phyloP scores from a whole-genome alignment of 345 rosid genomes.

The Linum lewisii region DNA sequence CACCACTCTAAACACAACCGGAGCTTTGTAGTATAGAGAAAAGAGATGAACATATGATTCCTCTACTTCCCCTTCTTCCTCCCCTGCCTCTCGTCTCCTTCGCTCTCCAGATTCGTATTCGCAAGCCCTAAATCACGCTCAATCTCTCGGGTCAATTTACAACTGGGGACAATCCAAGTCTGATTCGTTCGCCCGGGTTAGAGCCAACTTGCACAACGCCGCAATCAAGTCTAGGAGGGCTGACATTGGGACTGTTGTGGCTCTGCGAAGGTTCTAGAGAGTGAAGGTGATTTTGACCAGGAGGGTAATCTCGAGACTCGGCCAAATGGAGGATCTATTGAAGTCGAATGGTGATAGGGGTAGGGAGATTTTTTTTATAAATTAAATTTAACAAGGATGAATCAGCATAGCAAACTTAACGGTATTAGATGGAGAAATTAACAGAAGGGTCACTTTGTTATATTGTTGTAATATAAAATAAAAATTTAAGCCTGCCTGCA shows the following conservation, averaged over 20 bases:
- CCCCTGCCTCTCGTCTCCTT: constrained; percentile 19
- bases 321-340: constrained; percentile 29
- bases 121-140: constrained; percentile 20
- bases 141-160: neutral
- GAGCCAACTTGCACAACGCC: constrained; percentile 34
- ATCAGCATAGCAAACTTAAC: no score
- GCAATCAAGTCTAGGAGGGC: constrained; percentile 83
- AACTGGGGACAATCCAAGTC: constrained; percentile 12
- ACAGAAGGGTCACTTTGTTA: no score
- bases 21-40: no score
- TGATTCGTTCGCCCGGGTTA: constrained; percentile 19
- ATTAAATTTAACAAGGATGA: no score
- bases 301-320: constrained; percentile 25
- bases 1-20: no score
- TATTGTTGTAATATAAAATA: no score
- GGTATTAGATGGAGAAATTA: no score
- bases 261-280: constrained; percentile 25
- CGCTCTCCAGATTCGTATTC: constrained; percentile 17
- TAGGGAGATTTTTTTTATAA: no score
- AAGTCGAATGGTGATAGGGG: no score
- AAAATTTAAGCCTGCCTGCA: no score
- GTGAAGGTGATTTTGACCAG: constrained; percentile 32
- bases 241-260: no score
- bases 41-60: no score
- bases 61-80: constrained; percentile 36